Conservation (phyloP, 495 filamentous ascomycete species). For the Podospora bellae-mahoneyi region DNA sequence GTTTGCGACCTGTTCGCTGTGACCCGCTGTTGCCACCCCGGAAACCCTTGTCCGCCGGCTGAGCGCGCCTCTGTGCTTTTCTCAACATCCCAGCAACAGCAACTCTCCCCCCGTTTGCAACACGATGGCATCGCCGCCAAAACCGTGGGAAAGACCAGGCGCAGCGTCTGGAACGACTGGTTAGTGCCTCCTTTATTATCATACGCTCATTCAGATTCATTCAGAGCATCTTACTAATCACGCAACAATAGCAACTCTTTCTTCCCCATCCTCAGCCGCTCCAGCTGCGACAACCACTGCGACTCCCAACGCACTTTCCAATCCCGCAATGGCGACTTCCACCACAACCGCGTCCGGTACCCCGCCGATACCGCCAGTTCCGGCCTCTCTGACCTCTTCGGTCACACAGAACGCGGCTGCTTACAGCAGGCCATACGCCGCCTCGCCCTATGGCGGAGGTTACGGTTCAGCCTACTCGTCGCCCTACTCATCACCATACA, state of each 20-base stretch:
- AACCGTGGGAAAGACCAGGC: slow-evolving; percentile 89
- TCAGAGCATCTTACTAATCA: slow-evolving; percentile 11
- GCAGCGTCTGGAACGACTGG: slow-evolving; percentile 53
- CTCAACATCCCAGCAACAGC: slow-evolving; percentile 7
- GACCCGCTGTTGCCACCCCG: slow-evolving; percentile 17
- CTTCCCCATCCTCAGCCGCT: slow-evolving; percentile 27
- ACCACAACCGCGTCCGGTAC: slow-evolving; percentile 19
- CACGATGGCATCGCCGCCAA: slow-evolving; percentile 74
- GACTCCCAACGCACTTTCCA: slow-evolving; percentile 52
- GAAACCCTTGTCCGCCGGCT: slow-evolving; percentile 17
- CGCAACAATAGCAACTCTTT: slow-evolving; percentile 39
- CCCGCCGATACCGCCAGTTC: slow-evolving; percentile 65
- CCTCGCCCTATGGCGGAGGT: slow-evolving; percentile 54
- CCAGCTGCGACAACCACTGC: slow-evolving; percentile 39
- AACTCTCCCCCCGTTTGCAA: slow-evolving; percentile 7
- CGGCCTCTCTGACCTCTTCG: slow-evolving; percentile 68
- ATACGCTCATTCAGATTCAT: slow-evolving; percentile 14
- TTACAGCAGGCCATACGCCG: slow-evolving; percentile 54
- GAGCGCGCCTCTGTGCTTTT: background rate
- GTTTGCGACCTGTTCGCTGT: background rate
- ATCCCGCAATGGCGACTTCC: slow-evolving; percentile 34
- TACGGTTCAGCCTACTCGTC: slow-evolving; percentile 45
- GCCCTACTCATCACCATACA: slow-evolving; percentile 49
- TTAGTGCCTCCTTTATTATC: slow-evolving; percentile 31
- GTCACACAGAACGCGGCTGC: slow-evolving; percentile 80